phyloP scores from a whole-genome alignment of 495 filamentous ascomycete genomes.

The Rhypophila decipiens region DNA sequence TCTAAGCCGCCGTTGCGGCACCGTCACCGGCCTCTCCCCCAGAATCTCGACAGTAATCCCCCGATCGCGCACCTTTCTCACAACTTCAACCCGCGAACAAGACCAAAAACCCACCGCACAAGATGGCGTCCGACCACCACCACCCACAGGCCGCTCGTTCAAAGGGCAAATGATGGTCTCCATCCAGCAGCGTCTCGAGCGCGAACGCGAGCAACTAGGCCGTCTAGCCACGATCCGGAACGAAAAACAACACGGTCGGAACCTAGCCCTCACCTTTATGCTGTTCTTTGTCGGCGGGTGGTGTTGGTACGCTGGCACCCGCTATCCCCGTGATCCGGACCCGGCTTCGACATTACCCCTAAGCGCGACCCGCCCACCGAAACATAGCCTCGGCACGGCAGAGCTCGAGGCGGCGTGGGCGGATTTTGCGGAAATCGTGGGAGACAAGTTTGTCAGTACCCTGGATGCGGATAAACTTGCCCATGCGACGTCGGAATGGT shows the following conservation, averaged over 20 bases:
- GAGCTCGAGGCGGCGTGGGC: conserved; percentile 92
- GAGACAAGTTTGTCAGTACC: conserved; percentile 79
- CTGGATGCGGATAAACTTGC: conserved; percentile 54
- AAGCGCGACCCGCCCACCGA: conserved; percentile 48
- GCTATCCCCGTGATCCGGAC: conserved; percentile 51
- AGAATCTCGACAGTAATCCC: conserved; percentile 1
- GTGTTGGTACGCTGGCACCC: conserved; percentile 67
- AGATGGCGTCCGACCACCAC: background rate
- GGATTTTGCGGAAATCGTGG: conserved; percentile 80
- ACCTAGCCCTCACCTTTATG: conserved; percentile 55
- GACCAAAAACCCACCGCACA: background rate
- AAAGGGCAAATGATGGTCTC: conserved; percentile 84
- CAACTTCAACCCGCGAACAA: conserved; percentile 17
- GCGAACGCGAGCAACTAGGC: conserved; percentile 65
- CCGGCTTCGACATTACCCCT: conserved; percentile 70
- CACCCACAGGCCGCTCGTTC: conserved; percentile 49
- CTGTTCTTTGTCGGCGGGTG: conserved; percentile 54
- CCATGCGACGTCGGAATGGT: conserved; percentile 86
- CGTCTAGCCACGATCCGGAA: conserved; percentile 54
- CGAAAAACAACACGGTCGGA: conserved; percentile 47
- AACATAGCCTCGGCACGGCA: conserved; percentile 62
- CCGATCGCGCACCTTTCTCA: conserved; percentile 4
- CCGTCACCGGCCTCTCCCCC: conserved; percentile 1
- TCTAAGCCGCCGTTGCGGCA: conserved; percentile 8
- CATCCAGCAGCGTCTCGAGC: conserved; percentile 65